Conservation (phyloP, 352 stramenopile genomes). For the Porosira glacialis region DNA sequence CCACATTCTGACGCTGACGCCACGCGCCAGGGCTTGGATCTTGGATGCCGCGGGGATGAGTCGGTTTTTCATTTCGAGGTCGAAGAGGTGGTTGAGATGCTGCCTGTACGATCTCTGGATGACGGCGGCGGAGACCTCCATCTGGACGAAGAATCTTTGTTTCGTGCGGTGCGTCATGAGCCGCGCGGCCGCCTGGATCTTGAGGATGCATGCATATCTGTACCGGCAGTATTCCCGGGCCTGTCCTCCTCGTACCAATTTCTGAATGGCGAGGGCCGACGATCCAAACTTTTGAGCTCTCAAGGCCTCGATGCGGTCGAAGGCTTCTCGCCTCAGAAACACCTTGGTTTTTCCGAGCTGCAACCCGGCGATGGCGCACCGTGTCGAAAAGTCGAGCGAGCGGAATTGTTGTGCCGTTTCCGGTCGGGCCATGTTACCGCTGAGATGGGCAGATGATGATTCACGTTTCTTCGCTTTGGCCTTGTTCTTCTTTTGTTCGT, state of each 20-base stretch:
- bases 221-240: not conserved
- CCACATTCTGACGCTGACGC: slow-evolving; percentile 17
- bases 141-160: slow-evolving; percentile 41
- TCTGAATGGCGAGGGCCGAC: slow-evolving; percentile 41
- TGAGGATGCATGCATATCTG: too few species aligned
- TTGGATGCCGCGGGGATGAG: slow-evolving; percentile 2
- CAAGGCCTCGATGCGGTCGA: slow-evolving; percentile 80
- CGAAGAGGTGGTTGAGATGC: not conserved
- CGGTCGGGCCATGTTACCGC: slow-evolving; percentile 57
- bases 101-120: slow-evolving; percentile 48
- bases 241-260: slow-evolving; percentile 33
- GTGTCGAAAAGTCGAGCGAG: slow-evolving; percentile 64
- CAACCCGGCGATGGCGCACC: slow-evolving; percentile 82
- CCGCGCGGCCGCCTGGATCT: too few species aligned
- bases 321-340: slow-evolving; percentile 81
- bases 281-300: slow-evolving; percentile 60
- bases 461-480: slow-evolving; percentile 28
- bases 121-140: slow-evolving; percentile 38
- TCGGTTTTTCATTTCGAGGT: not conserved
- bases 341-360: slow-evolving; percentile 82
- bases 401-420: slow-evolving; percentile 70
- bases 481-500: slow-evolving; percentile 43
- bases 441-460: slow-evolving; percentile 18
- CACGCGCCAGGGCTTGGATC: slow-evolving; percentile 38
- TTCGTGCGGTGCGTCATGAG: slow-evolving; percentile 27